phyloP scores from a whole-genome alignment of 2,329 filamentous ascomycete genomes.

The Tolypocladium ophioglossoides region DNA sequence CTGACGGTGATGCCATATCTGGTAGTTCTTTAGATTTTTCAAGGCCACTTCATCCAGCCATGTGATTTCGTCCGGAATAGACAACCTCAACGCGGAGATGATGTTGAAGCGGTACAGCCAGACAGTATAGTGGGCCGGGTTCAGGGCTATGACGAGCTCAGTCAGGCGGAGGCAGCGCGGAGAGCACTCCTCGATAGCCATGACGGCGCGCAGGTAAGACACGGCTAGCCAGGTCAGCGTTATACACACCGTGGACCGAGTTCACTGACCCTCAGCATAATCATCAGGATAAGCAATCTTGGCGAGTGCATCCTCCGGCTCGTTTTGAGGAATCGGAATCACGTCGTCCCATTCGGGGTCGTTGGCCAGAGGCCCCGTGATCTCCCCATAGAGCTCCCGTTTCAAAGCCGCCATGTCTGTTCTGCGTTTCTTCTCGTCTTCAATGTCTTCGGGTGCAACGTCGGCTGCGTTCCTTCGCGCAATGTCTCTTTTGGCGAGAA shows the following conservation, averaged over 20 bases:
- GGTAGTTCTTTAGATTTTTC: conserved; percentile 90
- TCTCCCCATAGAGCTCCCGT: conserved; percentile 42
- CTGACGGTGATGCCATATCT: conserved; percentile 80
- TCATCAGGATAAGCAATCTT: conserved; percentile 83
- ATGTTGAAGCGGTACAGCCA: conserved; percentile 91
- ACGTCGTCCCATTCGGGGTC: conserved; percentile 79
- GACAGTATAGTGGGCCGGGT: conserved; percentile 95
- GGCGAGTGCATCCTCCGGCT: conserved; percentile 78
- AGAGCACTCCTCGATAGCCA: conserved; percentile 79
- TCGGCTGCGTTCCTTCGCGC: conserved; percentile 13
- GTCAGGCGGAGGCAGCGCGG: conserved; percentile 71
- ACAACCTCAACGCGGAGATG: conserved; percentile 54
- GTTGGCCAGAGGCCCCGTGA: conserved; percentile 34
- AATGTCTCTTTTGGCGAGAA: conserved; percentile 26
- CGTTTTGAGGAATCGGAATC: conserved; percentile 69
- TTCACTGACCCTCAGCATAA: conserved; percentile 62
- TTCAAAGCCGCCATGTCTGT: conserved; percentile 39
- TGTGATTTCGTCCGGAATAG: conserved; percentile 60
- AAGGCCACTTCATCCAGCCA: conserved; percentile 84
- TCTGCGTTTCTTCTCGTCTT: conserved; percentile 35
- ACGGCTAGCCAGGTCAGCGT: conserved; percentile 47
- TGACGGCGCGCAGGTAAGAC: conserved; percentile 85
- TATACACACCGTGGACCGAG: not conserved
- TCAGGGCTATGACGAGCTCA: conserved; percentile 81
- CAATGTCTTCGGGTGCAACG: conserved; percentile 27